Evolutionary conservation across 441 rosid genomes (phyloP), one percentile per base, ranked within the genome.

Genomic region (Pelargonium cotyledonis): DNA sequence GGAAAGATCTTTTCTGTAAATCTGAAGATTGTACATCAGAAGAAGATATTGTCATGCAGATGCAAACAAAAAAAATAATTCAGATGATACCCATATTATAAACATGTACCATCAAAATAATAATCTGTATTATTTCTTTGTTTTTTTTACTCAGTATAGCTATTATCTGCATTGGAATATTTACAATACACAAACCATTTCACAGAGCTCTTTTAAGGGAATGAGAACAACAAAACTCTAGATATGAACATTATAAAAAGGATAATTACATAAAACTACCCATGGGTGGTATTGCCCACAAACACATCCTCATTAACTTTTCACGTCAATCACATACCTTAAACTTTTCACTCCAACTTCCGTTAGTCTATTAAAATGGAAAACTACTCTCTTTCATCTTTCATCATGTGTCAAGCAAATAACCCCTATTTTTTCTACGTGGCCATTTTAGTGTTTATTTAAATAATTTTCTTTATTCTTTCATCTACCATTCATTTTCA

Each of bases 1-100:
- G 72, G 94, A 85, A 65, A 89, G 94, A 85, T 88, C 92, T 78
- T 82, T 77, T 77, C 99, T 86, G 79, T 77, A 74, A 53, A 61
- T 76, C 99, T 91, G 77, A 72, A 75, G 47, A 79, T 70, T 51
- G 68, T 6, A 19, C 47, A 75, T 63, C 67, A 77, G 49, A 70
- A 74, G 60, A 78, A 72, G 71, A 72, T 73, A 40, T 53, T 53
- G 60, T 53, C 60, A 53, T 16, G 15, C n/a, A n/a, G 18, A 51
- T 14, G 15, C 57, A 51, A 3, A 51, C 15, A 14, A 51, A 31
- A 51, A 51, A 51, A 7, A 51, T n/a, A 19, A n/a, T 51, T n/a
- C 38, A 51, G 18, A n/a, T 6, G 57, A n/a, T n/a, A 51, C 57
- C 18, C 57, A 51, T 14, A n/a, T 51, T n/a, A n/a, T n/a, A 51